Evolutionary conservation across 371 early-diverging fungal species (phyloP).

Genomic region (Apophysomyces trapeziformis): DNA sequence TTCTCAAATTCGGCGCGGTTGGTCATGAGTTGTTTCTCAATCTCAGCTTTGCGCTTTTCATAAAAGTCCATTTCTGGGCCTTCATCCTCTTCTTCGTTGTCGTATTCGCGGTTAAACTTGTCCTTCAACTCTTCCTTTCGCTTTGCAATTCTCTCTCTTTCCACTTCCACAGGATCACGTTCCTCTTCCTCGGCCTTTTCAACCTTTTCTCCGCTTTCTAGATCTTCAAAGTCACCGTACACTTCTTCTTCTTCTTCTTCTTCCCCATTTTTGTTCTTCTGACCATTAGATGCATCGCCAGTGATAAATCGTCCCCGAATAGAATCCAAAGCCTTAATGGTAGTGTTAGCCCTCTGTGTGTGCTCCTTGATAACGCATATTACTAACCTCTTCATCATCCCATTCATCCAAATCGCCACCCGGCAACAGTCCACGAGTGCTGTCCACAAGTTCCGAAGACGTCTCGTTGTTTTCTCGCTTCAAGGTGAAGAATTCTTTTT

Average conservation of each 20-base stretch:
- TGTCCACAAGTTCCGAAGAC: slow-evolving; percentile 62
- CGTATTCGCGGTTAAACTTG: slow-evolving; percentile 92
- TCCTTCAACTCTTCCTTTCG: slow-evolving; percentile 90
- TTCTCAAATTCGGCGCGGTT: slow-evolving; percentile 89
- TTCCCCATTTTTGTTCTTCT: slow-evolving; percentile 25
- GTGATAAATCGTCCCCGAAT: slow-evolving; percentile 87
- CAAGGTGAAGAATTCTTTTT: slow-evolving; percentile 70
- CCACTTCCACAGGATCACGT: slow-evolving; percentile 45
- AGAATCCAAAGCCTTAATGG: slow-evolving; percentile 58
- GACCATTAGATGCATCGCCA: slow-evolving; percentile 58
- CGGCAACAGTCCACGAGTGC: slow-evolving; percentile 64
- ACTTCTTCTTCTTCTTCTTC: slow-evolving; percentile 64
- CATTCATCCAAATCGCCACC: slow-evolving; percentile 65
- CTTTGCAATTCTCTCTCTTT: slow-evolving; percentile 71
- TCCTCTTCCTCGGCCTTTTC: slow-evolving; percentile 33
- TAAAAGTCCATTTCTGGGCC: slow-evolving; percentile 80
- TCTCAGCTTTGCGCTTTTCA: slow-evolving; percentile 86
- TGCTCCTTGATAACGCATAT: background rate
- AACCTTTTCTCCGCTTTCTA: slow-evolving; percentile 69
- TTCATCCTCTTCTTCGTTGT: slow-evolving; percentile 74
- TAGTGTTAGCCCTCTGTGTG: background rate
- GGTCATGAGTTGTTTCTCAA: slow-evolving; percentile 77
- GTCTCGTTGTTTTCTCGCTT: slow-evolving; percentile 45
- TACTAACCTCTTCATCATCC: slow-evolving; percentile 70
- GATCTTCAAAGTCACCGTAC: slow-evolving; percentile 91